A percentile compares a stretch with the other conserved stretches of the same genome.
Conservation (phyloP, 371 early-diverging fungal species). For the Rhizopus microsporus region DNA sequence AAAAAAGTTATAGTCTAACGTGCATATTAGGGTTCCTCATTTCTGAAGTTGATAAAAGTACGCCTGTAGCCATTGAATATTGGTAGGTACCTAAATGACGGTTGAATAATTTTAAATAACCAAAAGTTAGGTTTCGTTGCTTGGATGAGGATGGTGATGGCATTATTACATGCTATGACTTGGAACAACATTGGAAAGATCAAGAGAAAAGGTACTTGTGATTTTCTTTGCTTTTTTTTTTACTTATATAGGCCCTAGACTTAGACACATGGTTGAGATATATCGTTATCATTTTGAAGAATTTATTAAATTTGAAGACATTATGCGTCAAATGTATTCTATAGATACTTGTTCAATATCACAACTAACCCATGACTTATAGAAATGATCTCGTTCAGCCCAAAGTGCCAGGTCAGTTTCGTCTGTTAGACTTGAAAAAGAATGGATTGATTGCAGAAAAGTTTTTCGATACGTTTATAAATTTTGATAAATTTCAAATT, state of each 20-base stretch:
- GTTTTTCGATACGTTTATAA: conserved; percentile 52
- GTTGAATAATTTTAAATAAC: background rate
- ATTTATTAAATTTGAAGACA: conserved; percentile 42
- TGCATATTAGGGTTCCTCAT: conserved; percentile 72
- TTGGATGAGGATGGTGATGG: conserved; percentile 93
- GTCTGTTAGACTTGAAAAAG: conserved; percentile 40
- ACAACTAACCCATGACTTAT: background rate
- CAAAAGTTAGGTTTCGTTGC: conserved; percentile 69
- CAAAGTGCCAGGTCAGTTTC: conserved; percentile 37
- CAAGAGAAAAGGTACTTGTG: conserved; percentile 54
- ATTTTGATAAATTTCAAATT: conserved; percentile 45
- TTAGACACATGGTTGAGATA: conserved; percentile 7
- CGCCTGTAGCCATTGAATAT: conserved; percentile 80
- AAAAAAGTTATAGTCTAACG: background rate
- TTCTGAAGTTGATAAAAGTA: conserved; percentile 85
- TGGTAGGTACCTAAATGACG: conserved; percentile 51
- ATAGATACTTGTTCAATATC: background rate
- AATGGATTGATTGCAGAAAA: conserved; percentile 48
- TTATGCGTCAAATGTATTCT: conserved; percentile 48
- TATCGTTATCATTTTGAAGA: conserved; percentile 25
- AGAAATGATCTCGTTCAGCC: conserved; percentile 54
- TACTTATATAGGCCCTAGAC: conserved; percentile 23
- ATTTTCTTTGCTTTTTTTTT: conserved; percentile 3
- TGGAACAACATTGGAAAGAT: conserved; percentile 83
- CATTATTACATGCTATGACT: conserved; percentile 78